Percentiles rank a stretch among this genome's conserved stretches.
These are phyloP conservation scores for Taiwanofungus camphoratus DNA, from an alignment of 1,284 basidiomycete genomes.

Conservation along the genomic window DNA sequence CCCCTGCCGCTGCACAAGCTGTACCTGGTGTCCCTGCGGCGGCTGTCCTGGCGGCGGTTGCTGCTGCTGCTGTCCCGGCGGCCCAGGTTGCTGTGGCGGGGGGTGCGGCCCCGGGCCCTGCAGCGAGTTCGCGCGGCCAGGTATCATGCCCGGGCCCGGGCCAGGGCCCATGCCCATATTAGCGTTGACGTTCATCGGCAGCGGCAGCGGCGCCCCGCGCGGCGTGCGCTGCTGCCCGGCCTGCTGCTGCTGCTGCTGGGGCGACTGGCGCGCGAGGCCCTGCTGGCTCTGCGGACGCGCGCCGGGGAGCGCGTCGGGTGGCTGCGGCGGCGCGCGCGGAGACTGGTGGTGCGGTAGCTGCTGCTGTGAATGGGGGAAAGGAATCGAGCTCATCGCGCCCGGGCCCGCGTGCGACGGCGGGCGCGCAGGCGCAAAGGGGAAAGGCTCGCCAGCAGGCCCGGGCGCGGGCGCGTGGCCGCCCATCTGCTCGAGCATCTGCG, in stretches of 20 bases:
- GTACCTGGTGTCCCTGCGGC: constrained; percentile 12
- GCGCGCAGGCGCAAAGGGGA: constrained; percentile 37
- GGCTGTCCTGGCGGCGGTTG: constrained; percentile 16
- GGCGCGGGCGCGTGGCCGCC: no score
- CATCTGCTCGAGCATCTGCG: constrained; percentile 52
- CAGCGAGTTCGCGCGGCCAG: constrained; percentile 6
- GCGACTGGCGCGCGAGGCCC: constrained; percentile 27
- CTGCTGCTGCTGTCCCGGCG: constrained; percentile 23
- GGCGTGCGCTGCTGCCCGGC: constrained; percentile 16
- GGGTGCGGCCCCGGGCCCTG: constrained; percentile 1
- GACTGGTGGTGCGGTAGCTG: constrained; percentile 33
- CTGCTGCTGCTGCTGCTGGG: constrained; percentile 17
- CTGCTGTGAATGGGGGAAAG: constrained; percentile 20
- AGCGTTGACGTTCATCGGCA: constrained; percentile 21
- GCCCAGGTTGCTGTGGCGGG: constrained; percentile 16
- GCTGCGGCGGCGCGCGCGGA: constrained; percentile 35
- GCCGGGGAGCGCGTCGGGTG: no score
- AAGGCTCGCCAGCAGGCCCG: no score
- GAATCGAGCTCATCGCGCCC: constrained; percentile 21
- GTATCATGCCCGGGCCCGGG: constrained; percentile 14
- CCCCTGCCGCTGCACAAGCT: constrained; percentile 19
- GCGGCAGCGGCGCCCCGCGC: constrained; percentile 20
- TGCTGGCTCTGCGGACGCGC: constrained; percentile 19
- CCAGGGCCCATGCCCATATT: no score
- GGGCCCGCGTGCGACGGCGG: constrained; percentile 40